These are phyloP conservation scores for Colletotrichum somersetense DNA, from an alignment of 2,329 filamentous ascomycete genomes.

Conservation along the genomic window DNA sequence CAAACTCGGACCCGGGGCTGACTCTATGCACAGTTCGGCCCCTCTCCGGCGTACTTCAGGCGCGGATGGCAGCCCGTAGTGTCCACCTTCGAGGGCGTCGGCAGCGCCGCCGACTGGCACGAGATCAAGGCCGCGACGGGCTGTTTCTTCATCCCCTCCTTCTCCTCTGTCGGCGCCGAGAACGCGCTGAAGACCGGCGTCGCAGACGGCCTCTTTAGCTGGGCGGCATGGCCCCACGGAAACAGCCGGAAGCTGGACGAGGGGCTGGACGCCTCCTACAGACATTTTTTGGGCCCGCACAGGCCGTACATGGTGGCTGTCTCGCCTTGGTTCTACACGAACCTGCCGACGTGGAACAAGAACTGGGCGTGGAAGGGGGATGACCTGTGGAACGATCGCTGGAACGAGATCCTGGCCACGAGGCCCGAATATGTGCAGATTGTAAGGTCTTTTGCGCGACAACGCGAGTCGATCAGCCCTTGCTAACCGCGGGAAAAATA, in stretches of 20 bases:
- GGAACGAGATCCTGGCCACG: conserved; percentile 64
- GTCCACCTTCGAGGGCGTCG: conserved; percentile 60
- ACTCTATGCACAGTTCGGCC: conserved; percentile 9
- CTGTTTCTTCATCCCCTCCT: conserved; percentile 61
- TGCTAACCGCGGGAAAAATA: background rate
- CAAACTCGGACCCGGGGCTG: background rate
- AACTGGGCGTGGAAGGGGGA: conserved; percentile 74
- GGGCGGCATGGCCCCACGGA: conserved; percentile 54
- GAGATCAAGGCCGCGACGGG: conserved; percentile 55
- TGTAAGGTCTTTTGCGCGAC: conserved; percentile 50
- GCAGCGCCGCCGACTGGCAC: conserved; percentile 57
- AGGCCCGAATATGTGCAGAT: conserved; percentile 61
- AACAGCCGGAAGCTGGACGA: conserved; percentile 40
- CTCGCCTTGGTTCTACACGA: conserved; percentile 71
- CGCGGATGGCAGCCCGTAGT: conserved; percentile 51
- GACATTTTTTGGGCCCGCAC: conserved; percentile 27
- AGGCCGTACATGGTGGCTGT: conserved; percentile 64
- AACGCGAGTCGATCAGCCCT: accelerated
- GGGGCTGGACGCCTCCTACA: conserved; percentile 43
- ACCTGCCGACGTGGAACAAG: conserved; percentile 67
- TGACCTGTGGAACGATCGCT: conserved; percentile 70
- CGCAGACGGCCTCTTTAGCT: conserved; percentile 54
- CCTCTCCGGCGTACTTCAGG: conserved; percentile 41
- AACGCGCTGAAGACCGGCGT: conserved; percentile 42
- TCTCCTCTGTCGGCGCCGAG: conserved; percentile 54